Percentiles rank a stretch among this genome's conserved stretches.
Evolutionary conservation across 202 grass and related monocot genomes (phyloP).

Genomic region (Panicum virgatum): DNA sequence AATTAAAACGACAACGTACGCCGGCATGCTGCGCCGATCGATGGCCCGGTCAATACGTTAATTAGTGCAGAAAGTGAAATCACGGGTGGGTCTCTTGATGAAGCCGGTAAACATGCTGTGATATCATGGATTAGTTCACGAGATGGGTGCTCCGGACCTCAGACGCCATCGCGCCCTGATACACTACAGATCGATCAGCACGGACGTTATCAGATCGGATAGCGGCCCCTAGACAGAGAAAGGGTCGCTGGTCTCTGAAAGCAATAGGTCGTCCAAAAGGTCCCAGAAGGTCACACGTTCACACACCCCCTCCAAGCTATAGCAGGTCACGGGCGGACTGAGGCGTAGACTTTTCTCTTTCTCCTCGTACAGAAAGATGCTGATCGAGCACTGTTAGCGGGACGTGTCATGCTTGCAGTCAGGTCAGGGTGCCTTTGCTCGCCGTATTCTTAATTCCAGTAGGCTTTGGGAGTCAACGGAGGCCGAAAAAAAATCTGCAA

Average conservation of each 20-base stretch:
- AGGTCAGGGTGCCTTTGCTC: neutral
- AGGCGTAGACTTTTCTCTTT: neutral
- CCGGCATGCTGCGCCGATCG: neutral
- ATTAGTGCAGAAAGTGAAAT: neutral
- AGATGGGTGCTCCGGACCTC: no score
- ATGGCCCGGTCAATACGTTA: neutral
- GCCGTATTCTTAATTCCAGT: no score
- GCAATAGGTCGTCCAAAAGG: neutral
- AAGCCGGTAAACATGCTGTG: neutral
- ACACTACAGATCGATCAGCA: slow-evolving; percentile 18
- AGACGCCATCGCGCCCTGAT: neutral
- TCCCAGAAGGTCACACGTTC: neutral
- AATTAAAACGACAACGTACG: neutral
- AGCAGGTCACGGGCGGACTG: neutral
- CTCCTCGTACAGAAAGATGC: neutral
- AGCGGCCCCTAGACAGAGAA: neutral
- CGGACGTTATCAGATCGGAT: neutral
- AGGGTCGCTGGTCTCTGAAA: neutral
- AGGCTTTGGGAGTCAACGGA: no score
- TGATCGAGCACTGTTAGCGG: neutral
- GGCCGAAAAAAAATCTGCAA: no score
- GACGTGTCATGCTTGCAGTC: neutral
- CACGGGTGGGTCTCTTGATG: neutral
- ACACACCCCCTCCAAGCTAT: neutral
- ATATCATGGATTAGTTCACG: slow-evolving; percentile 16